Evolutionary conservation across 768 basidiomycete species (phyloP).

Genomic region (Suillus lakei): DNA sequence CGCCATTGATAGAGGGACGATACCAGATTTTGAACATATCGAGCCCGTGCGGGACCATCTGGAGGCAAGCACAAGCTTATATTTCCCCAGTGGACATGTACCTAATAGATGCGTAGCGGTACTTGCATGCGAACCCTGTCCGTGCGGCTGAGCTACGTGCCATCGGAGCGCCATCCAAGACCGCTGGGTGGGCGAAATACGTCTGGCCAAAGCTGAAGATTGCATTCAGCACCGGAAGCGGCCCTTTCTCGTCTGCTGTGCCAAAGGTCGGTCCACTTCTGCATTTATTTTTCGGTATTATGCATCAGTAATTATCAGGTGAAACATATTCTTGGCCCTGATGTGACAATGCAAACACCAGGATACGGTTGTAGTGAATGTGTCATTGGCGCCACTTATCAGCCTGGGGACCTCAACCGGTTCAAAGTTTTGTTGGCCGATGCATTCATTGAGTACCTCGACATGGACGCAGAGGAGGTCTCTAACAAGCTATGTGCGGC

Average conservation of each 20-base stretch:
- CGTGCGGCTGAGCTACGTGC: conserved; percentile 21
- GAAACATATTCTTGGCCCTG: conserved; percentile 18
- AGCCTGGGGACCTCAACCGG: conserved; percentile 11
- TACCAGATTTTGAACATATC: conserved; percentile 24
- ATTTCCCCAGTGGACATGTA: not conserved
- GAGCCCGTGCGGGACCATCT: conserved; percentile 22
- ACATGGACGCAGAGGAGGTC: conserved; percentile 13
- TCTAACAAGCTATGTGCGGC: conserved; percentile 21
- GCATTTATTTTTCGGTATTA: not conserved
- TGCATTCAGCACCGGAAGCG: conserved; percentile 22
- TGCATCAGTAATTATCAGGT: conserved; percentile 11
- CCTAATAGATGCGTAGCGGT: conserved; percentile 6
- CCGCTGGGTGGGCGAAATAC: conserved; percentile 22
- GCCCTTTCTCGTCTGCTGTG: conserved; percentile 18
- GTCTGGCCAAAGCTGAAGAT: conserved; percentile 23
- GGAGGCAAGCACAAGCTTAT: conserved; percentile 11
- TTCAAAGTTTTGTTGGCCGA: conserved; percentile 16
- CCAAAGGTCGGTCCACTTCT: conserved; percentile 14
- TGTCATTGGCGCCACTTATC: conserved; percentile 1
- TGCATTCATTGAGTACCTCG: conserved; percentile 26
- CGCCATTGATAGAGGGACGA: conserved; percentile 19
- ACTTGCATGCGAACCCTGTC: conserved; percentile 19
- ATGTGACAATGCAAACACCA: conserved; percentile 11
- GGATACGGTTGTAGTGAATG: conserved; percentile 21
- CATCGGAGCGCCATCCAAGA: conserved; percentile 16